Base-by-base conservation (phyloP, 73 alveolate species). In the Blepharisma japonicum region DNA sequence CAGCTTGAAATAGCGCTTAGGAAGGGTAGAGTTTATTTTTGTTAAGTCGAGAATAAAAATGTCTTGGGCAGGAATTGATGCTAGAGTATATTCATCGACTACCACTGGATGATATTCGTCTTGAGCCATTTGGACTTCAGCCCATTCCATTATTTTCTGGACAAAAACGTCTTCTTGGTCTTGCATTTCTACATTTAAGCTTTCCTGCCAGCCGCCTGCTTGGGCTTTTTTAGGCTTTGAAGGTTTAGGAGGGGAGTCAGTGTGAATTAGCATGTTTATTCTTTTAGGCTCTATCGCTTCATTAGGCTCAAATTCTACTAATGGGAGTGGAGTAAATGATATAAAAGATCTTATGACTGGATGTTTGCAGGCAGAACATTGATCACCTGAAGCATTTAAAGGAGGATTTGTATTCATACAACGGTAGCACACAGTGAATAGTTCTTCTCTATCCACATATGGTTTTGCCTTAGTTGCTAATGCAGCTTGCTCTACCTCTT, bases 271-370 rank as follows among this genome's bases (percentile, higher is more conserved):
- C 77, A 91, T 94, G 45, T 91, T 80, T 9, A 91, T 97, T 56
- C 82, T 25, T 67, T 94, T 94, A 45, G 68, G 56, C 2, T 95
- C 80, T 6, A 94, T 83, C 45, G 81, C 87, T 70, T 71, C 76
- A 20, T 68, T 71, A n/a, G 97, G 99, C 32, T 50, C 71, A 66
- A 91, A 94, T 77, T 94, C 99, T 32, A 91, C 98, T n/a, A 94
- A 79, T 8, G 99, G 99, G 46, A 94, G 88, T 20, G 94, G 90
- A 71, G 92, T 96, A 85, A 94, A 96, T 66, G 98, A 96, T 6
- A 94, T 79, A 74, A 90, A 87, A 79, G 95, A 91, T 68, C 99
- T 86, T 6, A 94, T 80, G 87, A 94, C 90, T n/a, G 99, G 99
- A 74, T 93, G 98, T 55, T 95, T 90, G 78, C 98, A 94, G 51